Conservation (phyloP, 768 basidiomycete species). For the Thelephora aurantiotincta region DNA sequence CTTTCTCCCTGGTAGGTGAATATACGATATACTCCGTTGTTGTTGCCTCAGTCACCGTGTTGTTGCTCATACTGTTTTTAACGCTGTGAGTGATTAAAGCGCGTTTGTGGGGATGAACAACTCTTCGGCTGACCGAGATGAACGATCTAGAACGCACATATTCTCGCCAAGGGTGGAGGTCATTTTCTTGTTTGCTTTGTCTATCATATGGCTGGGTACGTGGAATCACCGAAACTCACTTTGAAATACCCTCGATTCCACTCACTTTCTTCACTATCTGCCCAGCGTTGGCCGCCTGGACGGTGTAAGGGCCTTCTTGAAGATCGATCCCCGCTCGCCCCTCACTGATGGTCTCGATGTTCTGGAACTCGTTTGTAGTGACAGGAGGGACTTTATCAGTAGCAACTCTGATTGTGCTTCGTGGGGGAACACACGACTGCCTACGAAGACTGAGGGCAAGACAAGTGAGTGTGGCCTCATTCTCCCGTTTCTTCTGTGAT, state of each 20-base stretch:
- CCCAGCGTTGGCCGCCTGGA: slow-evolving; percentile 64
- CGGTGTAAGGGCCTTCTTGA: slow-evolving; percentile 32
- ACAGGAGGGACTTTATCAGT: not conserved
- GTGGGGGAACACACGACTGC: slow-evolving; percentile 21
- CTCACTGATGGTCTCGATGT: not conserved
- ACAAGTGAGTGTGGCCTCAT: slow-evolving; percentile 25
- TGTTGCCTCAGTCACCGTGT: slow-evolving; percentile 50
- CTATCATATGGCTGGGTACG: slow-evolving; percentile 59
- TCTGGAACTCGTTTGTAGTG: slow-evolving; percentile 21
- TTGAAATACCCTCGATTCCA: not conserved
- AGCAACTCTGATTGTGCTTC: not conserved
- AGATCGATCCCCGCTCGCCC: not conserved
- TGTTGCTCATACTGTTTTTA: slow-evolving; percentile 29
- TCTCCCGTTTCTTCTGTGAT: too few species aligned
- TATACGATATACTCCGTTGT: slow-evolving; percentile 60
- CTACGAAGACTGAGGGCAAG: slow-evolving; percentile 32
- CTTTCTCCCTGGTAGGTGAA: slow-evolving; percentile 30
- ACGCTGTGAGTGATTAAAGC: slow-evolving; percentile 30
- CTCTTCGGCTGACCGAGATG: not conserved
- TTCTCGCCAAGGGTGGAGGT: slow-evolving; percentile 55
- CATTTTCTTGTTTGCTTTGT: slow-evolving; percentile 35
- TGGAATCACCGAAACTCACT: slow-evolving; percentile 3
- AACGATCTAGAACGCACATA: slow-evolving; percentile 5
- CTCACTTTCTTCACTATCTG: not conserved
- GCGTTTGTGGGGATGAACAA: not conserved